Evolutionary conservation across 2,329 filamentous ascomycete species (phyloP), one percentile per base, ranked within the genome.

Genomic region (Calonectria pseudoreteaudii): DNA sequence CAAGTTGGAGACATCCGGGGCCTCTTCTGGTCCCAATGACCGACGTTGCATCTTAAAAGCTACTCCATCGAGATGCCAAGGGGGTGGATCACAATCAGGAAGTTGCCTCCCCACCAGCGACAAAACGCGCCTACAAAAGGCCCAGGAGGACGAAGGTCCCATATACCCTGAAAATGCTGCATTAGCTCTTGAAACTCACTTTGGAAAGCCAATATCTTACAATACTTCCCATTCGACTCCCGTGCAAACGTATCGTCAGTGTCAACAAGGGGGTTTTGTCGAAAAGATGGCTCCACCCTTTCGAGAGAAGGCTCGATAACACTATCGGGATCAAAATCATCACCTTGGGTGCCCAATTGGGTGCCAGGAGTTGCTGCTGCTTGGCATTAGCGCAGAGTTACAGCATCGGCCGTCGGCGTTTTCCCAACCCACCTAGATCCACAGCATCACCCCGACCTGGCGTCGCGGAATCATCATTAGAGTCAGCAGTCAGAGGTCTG

Each of bases 101-200:
- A 80, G 77, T 41, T 80, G 76, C 36, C 79, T 80, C 31, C 79
- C 79, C 2, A 80, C 66, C 0, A 80, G 38, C 4, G 79, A 74
- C 5, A 80, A 20, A 13, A 80, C 79, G 26, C 79, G 71, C 30
- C 79, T 74, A 20, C 79, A 80, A 18, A 80, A 80, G 0, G 79
- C 77, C 79, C 79, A 80, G 4, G 79, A 80, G 0, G 79, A 80
- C 0, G 78, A 75, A 2, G 79, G 79, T 1, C 79, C 79, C 79
- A 80, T 80, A 14, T 80, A 80, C 79, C 79, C 79, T 80, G 6
- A 30, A 2, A 1, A 16, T 1, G 6, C 5, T 23, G 62, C 1
- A 66, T 52, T 23, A 44, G 26, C 28, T 18, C 6, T 2, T 18
- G 4, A 20, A 1, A 34, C 2, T 0, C 3, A 1, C 16, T 7